Evolutionary conservation across 345 rosid genomes (phyloP).

Genomic region (Triadica sebifera): DNA sequence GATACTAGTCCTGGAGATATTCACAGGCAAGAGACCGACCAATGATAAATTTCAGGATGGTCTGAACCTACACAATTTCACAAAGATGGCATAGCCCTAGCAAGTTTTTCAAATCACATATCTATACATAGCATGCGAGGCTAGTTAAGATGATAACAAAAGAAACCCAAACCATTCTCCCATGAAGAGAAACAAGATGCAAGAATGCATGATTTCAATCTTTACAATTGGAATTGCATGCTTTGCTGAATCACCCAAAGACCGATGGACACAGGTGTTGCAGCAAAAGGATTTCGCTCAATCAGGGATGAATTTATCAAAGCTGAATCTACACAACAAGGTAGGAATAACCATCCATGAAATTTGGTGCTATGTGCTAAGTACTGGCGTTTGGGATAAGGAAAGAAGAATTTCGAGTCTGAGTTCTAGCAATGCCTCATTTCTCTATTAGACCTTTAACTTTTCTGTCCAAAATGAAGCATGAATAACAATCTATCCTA

Average conservation of each 20-base stretch:
- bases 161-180: too few relatives aligned
- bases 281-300: slow-evolving; percentile 11
- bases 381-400: not conserved
- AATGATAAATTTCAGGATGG: not conserved
- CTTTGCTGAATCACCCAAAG: slow-evolving; percentile 22
- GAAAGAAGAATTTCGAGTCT: not conserved
- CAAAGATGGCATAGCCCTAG: not conserved
- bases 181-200: too few relatives aligned
- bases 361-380: not conserved
- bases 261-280: slow-evolving; percentile 23
- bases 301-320: slow-evolving; percentile 15
- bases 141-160: too few relatives aligned
- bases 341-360: not conserved
- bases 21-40: not conserved
- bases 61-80: not conserved
- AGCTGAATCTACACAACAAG: slow-evolving; percentile 9
- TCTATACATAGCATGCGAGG: slow-evolving; percentile 16
- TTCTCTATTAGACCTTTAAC: not conserved
- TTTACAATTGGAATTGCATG: not conserved
- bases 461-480: not conserved
- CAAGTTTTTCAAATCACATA: not conserved
- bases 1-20: not conserved
- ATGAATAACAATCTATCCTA: not conserved
- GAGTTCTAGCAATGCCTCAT: not conserved
- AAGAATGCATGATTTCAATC: too few relatives aligned